Evolutionary conservation across 257 asterid genomes (phyloP).

Genomic region (Verbascum thapsus): DNA sequence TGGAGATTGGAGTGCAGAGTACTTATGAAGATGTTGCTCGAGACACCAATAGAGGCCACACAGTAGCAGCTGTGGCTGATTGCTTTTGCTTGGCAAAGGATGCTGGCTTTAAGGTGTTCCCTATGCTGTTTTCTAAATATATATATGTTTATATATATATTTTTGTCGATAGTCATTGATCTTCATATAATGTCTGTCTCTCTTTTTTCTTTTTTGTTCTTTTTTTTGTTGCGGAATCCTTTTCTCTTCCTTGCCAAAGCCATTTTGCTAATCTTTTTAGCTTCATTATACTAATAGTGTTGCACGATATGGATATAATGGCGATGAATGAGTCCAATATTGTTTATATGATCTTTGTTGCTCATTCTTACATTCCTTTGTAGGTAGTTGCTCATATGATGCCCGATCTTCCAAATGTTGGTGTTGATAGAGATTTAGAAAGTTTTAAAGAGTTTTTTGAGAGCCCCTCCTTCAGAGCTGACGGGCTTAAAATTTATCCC

Average conservation of each 20-base stretch:
- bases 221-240: neutral
- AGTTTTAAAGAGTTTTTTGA: constrained; percentile 97
- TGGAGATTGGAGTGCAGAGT: constrained; percentile 99
- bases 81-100: constrained; percentile 98
- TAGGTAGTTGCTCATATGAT: constrained; percentile 99
- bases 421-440: constrained; percentile 96
- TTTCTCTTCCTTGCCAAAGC: constrained; percentile 1
- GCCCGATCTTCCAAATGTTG: constrained; percentile 99
- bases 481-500: constrained; percentile 96
- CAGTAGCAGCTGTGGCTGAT: constrained; percentile 99
- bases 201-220: no score
- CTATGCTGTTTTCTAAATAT: no score
- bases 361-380: constrained; percentile 22
- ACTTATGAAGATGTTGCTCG: constrained; percentile 99
- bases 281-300: no score
- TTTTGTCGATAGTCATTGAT: no score
- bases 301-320: no score
- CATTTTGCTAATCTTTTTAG: neutral
- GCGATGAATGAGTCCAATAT: no score
- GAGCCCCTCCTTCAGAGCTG: constrained; percentile 91
- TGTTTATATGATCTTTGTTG: no score
- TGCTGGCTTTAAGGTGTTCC: constrained; percentile 92
- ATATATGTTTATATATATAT: no score
- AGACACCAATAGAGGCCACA: constrained; percentile 97
- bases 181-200: no score